Base-by-base conservation (phyloP, 768 basidiomycete genomes). In the Boletales sp. region DNA sequence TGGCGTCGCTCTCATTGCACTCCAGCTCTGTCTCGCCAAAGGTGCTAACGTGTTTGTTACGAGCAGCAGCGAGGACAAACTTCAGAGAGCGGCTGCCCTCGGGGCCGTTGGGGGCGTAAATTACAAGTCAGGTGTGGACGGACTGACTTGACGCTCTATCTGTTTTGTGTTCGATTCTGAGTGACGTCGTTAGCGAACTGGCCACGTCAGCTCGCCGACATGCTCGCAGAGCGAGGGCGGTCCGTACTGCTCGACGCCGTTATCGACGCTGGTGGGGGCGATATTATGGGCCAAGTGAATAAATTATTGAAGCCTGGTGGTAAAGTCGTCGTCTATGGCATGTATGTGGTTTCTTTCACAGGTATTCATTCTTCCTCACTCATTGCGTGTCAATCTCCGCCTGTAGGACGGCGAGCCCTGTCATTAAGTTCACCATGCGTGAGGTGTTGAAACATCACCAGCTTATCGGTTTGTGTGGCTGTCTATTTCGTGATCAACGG, bases 41-140 rank as follows among this genome's bases (percentile, higher is more conserved):
- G 87, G 90, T 28, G 86, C 87, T 1, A 78, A 78, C 32, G 88
- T 92, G n/a, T 93, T 84, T 64, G 88, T 92, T 19, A 88, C 91
- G 5, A 89, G 86, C 53, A 79, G 87, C 9, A 81, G 67, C 40
- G 71, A 75, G 25, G 79, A 81, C 9, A 93, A 93, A 72, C 82
- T 94, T 41, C 65, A 71, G 42, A 81, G 76, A 48, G 90, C 90
- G 0, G 63, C 80, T 17, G 66, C 67, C 14, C 70, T 91, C 10
- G 91, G 91, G 11, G 90, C 88, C 0, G 79, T 76, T 54, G 90
- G 81, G n/a, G 90, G 90, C 1, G 82, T 82, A 8, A 81, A 75
- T 59, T 94, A 93, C 64, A 85, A 78, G 61, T 73, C 80, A 33
- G 68, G 88, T 86, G 40, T 41, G 47, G 25, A 28, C 25, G 25